Conservation (phyloP, 306 rosid species). For the Myrica gale region DNA sequence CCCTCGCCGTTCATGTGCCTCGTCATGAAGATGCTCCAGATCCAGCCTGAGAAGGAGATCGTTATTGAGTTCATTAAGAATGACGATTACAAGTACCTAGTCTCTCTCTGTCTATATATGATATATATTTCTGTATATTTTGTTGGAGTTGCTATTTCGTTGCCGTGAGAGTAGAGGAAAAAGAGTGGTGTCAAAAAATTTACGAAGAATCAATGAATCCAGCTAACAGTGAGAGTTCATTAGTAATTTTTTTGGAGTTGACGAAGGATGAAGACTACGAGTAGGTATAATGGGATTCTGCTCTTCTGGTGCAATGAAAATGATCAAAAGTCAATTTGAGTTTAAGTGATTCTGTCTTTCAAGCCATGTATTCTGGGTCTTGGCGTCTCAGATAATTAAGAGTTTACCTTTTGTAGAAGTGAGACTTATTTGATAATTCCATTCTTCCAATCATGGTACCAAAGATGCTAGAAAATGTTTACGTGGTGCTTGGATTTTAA, state of each 20-base stretch:
- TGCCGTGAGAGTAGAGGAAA: too few relatives aligned
- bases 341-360: background rate
- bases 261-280: background rate
- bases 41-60: slow-evolving; percentile 97
- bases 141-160: background rate
- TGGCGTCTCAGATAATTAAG: background rate
- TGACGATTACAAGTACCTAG: slow-evolving; percentile 78
- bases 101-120: background rate
- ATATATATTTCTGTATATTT: background rate
- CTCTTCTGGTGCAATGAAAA: background rate
- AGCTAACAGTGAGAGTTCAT: background rate
- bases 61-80: slow-evolving; percentile 92
- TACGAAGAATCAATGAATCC: background rate
- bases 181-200: background rate
- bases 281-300: background rate
- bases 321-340: background rate
- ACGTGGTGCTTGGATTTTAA: background rate
- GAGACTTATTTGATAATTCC: background rate
- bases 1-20: slow-evolving; percentile 98
- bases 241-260: background rate
- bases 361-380: background rate
- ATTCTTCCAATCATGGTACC: background rate
- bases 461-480: background rate
- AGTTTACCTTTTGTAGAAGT: background rate
- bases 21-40: slow-evolving; percentile 96